Conservation (phyloP, 1,284 basidiomycete species). For the Sporisorium reilianum region DNA sequence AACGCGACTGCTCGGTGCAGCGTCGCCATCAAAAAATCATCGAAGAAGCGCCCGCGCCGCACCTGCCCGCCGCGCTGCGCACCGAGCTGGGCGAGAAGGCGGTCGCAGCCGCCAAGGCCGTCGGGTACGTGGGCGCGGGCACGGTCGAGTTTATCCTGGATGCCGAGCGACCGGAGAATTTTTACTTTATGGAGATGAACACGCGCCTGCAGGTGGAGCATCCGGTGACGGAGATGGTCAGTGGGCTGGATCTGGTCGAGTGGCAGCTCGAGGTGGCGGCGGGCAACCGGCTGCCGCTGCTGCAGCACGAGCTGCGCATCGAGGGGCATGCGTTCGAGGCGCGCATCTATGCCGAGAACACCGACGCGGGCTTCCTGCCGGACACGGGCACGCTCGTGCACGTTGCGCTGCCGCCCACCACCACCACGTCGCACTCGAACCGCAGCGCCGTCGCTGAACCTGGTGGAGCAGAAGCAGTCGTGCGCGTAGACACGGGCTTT, state of each 20-base stretch:
- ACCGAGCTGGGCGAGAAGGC: slow-evolving; percentile 87
- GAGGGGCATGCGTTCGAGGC: slow-evolving; percentile 94
- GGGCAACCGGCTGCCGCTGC: slow-evolving; percentile 84
- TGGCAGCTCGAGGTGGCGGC: slow-evolving; percentile 90
- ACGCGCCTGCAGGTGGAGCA: slow-evolving; percentile 84
- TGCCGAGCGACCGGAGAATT: slow-evolving; percentile 42
- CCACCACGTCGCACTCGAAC: no score
- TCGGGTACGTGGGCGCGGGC: slow-evolving; percentile 93
- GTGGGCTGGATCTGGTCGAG: slow-evolving; percentile 89
- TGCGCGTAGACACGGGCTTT: slow-evolving; percentile 93
- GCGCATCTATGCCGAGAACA: slow-evolving; percentile 93
- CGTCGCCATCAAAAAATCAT: slow-evolving; percentile 94
- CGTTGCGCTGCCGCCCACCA: slow-evolving; percentile 72
- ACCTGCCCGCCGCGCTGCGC: slow-evolving; percentile 80
- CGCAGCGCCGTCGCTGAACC: not conserved
- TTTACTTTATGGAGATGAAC: slow-evolving; percentile 74
- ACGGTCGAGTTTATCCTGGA: slow-evolving; percentile 75
- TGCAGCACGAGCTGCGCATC: slow-evolving; percentile 82
- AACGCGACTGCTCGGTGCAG: slow-evolving; percentile 94
- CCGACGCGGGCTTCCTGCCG: slow-evolving; percentile 77
- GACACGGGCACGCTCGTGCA: slow-evolving; percentile 87
- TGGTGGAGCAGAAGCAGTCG: slow-evolving; percentile 72
- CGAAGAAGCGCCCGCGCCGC: slow-evolving; percentile 93
- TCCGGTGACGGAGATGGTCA: slow-evolving; percentile 95
- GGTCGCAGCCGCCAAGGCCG: slow-evolving; percentile 88